Base-by-base conservation (phyloP, 2,329 filamentous ascomycete species). In the Pseudonectria foliicola region DNA sequence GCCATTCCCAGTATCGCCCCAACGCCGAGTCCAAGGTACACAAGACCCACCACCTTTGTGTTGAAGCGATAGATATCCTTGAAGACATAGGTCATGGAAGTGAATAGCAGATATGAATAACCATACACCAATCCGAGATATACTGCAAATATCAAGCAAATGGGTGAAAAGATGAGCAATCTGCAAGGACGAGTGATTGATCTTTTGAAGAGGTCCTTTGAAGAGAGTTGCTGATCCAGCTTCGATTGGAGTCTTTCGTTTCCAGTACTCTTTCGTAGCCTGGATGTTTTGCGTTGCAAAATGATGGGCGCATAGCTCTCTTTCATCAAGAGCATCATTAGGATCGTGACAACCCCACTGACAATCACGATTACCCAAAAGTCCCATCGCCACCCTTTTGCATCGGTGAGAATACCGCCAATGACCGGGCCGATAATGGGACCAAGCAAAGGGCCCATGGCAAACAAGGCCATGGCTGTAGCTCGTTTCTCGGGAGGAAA, bases 331-430 rank as follows among this genome's bases (percentile, higher is more conserved):
- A 58, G 59, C 4, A 57, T 48, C 35, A 44, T 45, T 13, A 55
- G 34, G 2, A 63, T 3, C 1, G 52, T 34, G 11, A 66, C 42
- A 1, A 54, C 42, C 12, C 54, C 61, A 2, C 45, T 34, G 2
- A 44, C 78, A 33, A 82, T 80, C 25, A 79, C 59, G 31, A 82
- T 64, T 4, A 80, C 63, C 57, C 79, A 83, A 52, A 81, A 79
- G 0, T 64, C 67, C 75, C 75, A 79, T 25, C 73, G 61, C 69
- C 78, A 82, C n/a, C 64, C 67, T 8, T 66, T 70, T 40, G 68
- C 71, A 40, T 77, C 62, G 38, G 78, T 75, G 37, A 82, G 72
- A 44, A 79, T 80, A 2, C 77, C 77, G 5, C 76, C 77, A 15
- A 68, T 53, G 6, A 62, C 45, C 1, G 60, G 60, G 1, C 59